Conservation (phyloP, 2,329 filamentous ascomycete genomes). For the Aspergillus vadensis region DNA sequence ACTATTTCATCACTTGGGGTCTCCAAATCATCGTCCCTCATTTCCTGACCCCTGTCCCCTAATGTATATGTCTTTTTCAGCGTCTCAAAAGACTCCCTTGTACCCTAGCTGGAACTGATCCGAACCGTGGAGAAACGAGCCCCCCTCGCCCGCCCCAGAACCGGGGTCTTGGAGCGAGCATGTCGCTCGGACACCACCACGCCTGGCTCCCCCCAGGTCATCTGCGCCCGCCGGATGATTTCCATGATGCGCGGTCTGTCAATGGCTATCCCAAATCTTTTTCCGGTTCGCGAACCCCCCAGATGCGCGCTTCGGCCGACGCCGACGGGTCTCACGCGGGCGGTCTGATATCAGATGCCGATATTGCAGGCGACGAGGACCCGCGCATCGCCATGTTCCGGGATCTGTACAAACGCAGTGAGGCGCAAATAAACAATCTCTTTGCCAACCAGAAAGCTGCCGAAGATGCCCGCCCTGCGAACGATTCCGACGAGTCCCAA, state of each 20-base stretch:
- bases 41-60: slow-evolving; percentile 22
- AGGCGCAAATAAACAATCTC: slow-evolving; percentile 74
- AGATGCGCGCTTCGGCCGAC: slow-evolving; percentile 46
- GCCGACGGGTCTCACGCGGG: slow-evolving; percentile 51
- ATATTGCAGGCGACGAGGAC: slow-evolving; percentile 68
- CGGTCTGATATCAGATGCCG: slow-evolving; percentile 52
- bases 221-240: slow-evolving; percentile 65
- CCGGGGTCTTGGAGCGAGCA: slow-evolving; percentile 54
- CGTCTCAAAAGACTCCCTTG: slow-evolving; percentile 25
- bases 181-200: slow-evolving; percentile 69
- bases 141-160: slow-evolving; percentile 48
- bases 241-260: slow-evolving; percentile 41
- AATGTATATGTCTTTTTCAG: slow-evolving; percentile 39
- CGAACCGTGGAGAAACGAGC: slow-evolving; percentile 48
- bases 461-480: slow-evolving; percentile 46
- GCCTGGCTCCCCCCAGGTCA: slow-evolving; percentile 65
- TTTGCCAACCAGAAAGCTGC: slow-evolving; percentile 57
- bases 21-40: slow-evolving; percentile 32
- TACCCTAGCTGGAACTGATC: slow-evolving; percentile 36
- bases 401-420: slow-evolving; percentile 74
- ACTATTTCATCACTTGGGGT: slow-evolving; percentile 37
- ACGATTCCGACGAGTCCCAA: slow-evolving; percentile 46
- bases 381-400: slow-evolving; percentile 71
- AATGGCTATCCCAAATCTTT: slow-evolving; percentile 48
- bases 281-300: slow-evolving; percentile 48